Evolutionary conservation across 2,329 filamentous ascomycete species (phyloP), one percentile per base, ranked within the genome.

Genomic region (Biscogniauxia sp.): DNA sequence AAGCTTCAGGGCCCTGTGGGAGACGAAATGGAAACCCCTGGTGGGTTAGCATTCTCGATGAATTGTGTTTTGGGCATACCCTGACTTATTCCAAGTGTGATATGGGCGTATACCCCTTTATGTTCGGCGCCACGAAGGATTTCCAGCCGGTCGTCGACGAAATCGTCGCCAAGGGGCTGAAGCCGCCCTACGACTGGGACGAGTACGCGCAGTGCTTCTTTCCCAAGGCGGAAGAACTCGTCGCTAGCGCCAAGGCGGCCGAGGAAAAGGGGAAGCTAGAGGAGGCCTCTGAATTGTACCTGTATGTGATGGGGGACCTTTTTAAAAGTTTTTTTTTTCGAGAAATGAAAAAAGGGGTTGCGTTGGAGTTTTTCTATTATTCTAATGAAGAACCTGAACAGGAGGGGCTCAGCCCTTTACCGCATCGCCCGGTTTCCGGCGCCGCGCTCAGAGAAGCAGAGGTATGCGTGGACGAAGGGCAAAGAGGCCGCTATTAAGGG

Each of bases 31-130:
- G 70, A 71, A 71, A 50, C 61, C 61, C 13, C 53, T 65, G 54
- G 70, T 71, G 65, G 45, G 41, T n/a, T 17, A 19, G 19, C 20
- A n/a, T n/a, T 28, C 28, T 52, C 37, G 15, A 20, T 20, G 8
- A 6, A 23, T 11, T 20, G 19, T 49, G 4, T 19, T 5, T 51
- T 2, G 32, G 17, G 15, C n/a, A 51, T 58, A 2, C 11, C 23
- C 51, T 64, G 23, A 61, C 19, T 11, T n/a, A 32, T 2, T 32
- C 25, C 9, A 7, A 72, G 70, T 72, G 70, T 20, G 62, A 73
- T 53, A 68, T 66, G 70, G 73, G 73, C 5, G 55, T 75, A n/a
- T 76, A 76, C 66, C 74, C 73, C 5, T 76, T 76, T 63, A 75
- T 75, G 70, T 74, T 72, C 56, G 73, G 71, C 7, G 57, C 61